Evolutionary conservation across 2,329 filamentous ascomycete genomes (phyloP).

Genomic region (Alternaria alternata): DNA sequence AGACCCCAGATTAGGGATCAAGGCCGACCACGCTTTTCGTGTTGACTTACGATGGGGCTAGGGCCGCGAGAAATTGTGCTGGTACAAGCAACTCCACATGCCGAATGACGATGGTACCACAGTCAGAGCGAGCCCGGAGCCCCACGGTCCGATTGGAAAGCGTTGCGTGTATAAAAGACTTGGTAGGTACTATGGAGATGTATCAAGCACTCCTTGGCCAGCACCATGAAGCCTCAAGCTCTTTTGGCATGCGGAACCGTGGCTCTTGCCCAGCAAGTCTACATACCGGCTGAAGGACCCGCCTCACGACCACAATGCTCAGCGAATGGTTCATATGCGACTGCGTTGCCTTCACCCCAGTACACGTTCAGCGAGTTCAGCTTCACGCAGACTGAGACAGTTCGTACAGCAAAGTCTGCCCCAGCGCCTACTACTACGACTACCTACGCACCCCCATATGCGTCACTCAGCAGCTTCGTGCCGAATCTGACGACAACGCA

Average conservation of each 20-base stretch:
- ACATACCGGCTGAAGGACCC: constrained; percentile 41
- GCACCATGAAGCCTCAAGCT: constrained; percentile 24
- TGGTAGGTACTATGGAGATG: neutral
- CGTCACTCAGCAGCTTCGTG: constrained; percentile 46
- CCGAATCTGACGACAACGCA: constrained; percentile 50
- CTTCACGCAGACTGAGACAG: constrained; percentile 52
- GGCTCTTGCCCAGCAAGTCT: constrained; percentile 47
- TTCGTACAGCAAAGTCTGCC: constrained; percentile 49
- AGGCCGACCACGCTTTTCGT: neutral
- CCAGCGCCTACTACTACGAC: constrained; percentile 44
- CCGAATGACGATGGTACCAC: constrained; percentile 6
- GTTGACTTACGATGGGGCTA: neutral
- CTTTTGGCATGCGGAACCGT: constrained; percentile 17
- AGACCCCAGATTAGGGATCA: neutral
- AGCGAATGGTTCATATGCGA: constrained; percentile 33
- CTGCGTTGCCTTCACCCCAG: constrained; percentile 38
- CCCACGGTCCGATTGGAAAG: neutral
- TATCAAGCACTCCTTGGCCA: neutral
- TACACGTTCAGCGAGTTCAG: constrained; percentile 39
- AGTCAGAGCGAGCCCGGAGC: neutral
- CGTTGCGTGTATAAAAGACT: neutral
- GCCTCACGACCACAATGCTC: constrained; percentile 39
- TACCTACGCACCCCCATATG: constrained; percentile 49
- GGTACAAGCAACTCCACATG: neutral
- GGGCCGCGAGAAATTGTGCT: neutral